phyloP scores from a whole-genome alignment of 805 yeast genomes.

The Teunomyces pallodes region DNA sequence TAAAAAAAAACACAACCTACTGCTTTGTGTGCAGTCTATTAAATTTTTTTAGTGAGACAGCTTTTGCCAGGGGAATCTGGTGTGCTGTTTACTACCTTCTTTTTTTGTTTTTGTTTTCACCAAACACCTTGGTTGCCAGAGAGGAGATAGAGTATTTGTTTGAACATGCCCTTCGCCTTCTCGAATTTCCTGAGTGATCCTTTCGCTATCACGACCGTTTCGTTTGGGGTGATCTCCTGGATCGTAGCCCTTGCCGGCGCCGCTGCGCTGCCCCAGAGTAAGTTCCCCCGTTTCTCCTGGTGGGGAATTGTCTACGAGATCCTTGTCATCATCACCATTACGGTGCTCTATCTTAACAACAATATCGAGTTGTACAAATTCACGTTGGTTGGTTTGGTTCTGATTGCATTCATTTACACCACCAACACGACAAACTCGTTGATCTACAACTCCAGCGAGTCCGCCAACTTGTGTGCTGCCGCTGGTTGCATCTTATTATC shows the following conservation, averaged over 20 bases:
- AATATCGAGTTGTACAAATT: slow-evolving; percentile 66
- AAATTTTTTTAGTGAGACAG: background rate
- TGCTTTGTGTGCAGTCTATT: background rate
- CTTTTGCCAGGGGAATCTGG: background rate
- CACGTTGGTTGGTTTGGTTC: slow-evolving; percentile 53
- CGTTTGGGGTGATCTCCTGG: slow-evolving; percentile 79
- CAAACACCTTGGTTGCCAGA: background rate
- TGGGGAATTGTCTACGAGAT: slow-evolving; percentile 91
- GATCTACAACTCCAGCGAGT: slow-evolving; percentile 58
- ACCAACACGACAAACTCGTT: slow-evolving; percentile 80
- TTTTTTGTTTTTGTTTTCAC: background rate
- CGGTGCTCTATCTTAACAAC: slow-evolving; percentile 55
- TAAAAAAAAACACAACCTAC: background rate
- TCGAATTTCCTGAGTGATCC: slow-evolving; percentile 76
- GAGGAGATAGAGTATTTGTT: background rate
- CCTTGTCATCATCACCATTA: slow-evolving; percentile 50
- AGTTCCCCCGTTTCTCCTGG: slow-evolving; percentile 87
- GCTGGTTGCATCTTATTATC: slow-evolving; percentile 88
- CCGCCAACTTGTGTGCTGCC: slow-evolving; percentile 79
- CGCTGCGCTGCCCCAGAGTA: slow-evolving; percentile 35
- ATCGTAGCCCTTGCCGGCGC: slow-evolving; percentile 86
- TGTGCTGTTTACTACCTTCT: background rate
- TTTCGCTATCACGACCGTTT: slow-evolving; percentile 78
- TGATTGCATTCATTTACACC: slow-evolving; percentile 78
- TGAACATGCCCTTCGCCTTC: slow-evolving; percentile 32